Conservation (phyloP, 1,284 basidiomycete species). For the Kalmanozyma brasiliensis region DNA sequence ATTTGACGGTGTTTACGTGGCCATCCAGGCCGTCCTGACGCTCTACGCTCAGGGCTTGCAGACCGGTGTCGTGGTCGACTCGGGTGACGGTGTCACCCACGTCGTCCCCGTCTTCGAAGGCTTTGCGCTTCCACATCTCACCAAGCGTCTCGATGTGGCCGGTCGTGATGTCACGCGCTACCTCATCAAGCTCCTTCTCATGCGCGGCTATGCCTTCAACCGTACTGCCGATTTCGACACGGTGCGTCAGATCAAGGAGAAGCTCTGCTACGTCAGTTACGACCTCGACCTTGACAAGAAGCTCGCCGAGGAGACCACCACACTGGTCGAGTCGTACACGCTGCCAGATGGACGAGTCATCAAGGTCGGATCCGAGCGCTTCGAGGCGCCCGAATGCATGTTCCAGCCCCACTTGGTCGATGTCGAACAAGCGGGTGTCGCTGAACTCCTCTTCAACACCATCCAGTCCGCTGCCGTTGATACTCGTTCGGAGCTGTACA, state of each 20-base stretch:
- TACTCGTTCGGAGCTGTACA: slow-evolving; percentile 90
- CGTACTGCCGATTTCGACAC: slow-evolving; percentile 99
- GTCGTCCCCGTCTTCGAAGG: slow-evolving; percentile 99
- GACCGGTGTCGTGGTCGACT: slow-evolving; percentile 98
- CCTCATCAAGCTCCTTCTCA: slow-evolving; percentile 95
- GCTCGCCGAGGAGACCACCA: slow-evolving; percentile 94
- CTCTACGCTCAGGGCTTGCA: slow-evolving; percentile 97
- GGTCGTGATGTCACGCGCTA: slow-evolving; percentile 98
- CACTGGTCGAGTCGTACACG: slow-evolving; percentile 95
- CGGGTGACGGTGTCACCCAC: slow-evolving; percentile 98
- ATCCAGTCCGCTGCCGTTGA: slow-evolving; percentile 94
- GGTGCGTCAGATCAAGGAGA: slow-evolving; percentile 98
- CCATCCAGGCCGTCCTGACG: slow-evolving; percentile 97
- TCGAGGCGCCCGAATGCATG: slow-evolving; percentile 99
- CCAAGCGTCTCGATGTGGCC: slow-evolving; percentile 88
- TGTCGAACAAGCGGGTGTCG: slow-evolving; percentile 94
- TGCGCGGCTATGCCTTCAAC: slow-evolving; percentile 99
- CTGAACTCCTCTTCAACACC: slow-evolving; percentile 96
- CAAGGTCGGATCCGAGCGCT: slow-evolving; percentile 98
- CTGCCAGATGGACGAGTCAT: slow-evolving; percentile 95
- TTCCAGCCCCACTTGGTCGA: slow-evolving; percentile 99
- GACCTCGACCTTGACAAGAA: slow-evolving; percentile 94
- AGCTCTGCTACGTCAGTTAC: slow-evolving; percentile 94
- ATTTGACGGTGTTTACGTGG: slow-evolving; percentile 94
- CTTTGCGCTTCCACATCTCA: slow-evolving; percentile 92